Percentiles rank a stretch among this genome's conserved stretches.
Evolutionary conservation across 1,139 yeast genomes (phyloP).

Genomic region (Suhomyces taliae): DNA sequence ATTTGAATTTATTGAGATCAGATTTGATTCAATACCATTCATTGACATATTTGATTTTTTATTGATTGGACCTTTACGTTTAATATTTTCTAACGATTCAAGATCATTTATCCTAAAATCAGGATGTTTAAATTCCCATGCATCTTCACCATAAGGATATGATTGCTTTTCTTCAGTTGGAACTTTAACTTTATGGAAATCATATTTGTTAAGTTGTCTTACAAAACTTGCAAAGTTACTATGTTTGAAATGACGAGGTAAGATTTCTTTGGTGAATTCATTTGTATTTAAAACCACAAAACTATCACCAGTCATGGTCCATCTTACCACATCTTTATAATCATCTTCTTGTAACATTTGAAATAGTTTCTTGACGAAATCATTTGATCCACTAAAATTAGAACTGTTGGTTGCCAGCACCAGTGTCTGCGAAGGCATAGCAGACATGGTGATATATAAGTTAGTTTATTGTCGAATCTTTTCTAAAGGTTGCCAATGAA

Average conservation of each 20-base stretch:
- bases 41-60: constrained; percentile 30
- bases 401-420: constrained; percentile 9
- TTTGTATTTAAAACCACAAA: constrained; percentile 88
- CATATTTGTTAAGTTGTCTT: constrained; percentile 82
- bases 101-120: constrained; percentile 73
- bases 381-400: constrained; percentile 52
- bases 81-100: constrained; percentile 73
- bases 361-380: constrained; percentile 72
- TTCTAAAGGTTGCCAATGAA: no score
- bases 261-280: constrained; percentile 38
- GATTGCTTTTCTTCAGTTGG: constrained; percentile 52
- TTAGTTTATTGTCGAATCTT: background rate
- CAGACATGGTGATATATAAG: constrained; percentile 3
- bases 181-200: constrained; percentile 45
- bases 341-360: constrained; percentile 83
- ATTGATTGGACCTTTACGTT: constrained; percentile 71
- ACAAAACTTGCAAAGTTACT: constrained; percentile 93
- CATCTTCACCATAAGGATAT: constrained; percentile 69
- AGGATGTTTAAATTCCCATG: constrained; percentile 96
- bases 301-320: constrained; percentile 82
- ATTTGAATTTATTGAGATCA: background rate
- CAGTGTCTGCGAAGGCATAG: constrained; percentile 3
- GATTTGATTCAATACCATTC: constrained; percentile 6
- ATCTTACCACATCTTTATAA: constrained; percentile 70
- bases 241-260: constrained; percentile 78